Conservation (phyloP, 2,329 filamentous ascomycete genomes). For the Beauveria australis region DNA sequence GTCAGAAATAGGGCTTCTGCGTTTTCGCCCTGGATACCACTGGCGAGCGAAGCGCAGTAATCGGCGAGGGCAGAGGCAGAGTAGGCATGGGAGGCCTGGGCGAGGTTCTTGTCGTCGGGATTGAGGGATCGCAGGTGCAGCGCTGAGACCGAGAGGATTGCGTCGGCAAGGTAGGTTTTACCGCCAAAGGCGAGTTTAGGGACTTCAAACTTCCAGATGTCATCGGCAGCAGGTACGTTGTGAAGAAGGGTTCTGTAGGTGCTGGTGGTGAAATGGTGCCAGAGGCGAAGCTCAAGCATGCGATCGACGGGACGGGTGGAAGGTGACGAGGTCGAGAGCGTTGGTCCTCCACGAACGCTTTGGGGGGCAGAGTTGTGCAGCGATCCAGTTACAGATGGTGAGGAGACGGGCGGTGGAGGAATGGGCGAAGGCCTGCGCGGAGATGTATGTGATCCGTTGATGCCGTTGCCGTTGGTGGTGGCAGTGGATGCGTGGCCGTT, state of each 20-base stretch:
- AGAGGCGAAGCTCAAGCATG: slow-evolving; percentile 52
- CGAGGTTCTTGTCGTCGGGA: slow-evolving; percentile 51
- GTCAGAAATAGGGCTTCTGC: slow-evolving; percentile 57
- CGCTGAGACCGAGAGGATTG: slow-evolving; percentile 55
- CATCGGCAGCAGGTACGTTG: slow-evolving; percentile 40
- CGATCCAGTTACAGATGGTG: slow-evolving; percentile 15
- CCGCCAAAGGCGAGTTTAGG: slow-evolving; percentile 53
- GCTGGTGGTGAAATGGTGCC: slow-evolving; percentile 56
- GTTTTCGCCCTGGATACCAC: slow-evolving; percentile 49
- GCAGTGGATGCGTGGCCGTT: background rate
- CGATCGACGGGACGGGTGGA: slow-evolving; percentile 18
- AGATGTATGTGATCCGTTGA: background rate
- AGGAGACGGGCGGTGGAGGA: slow-evolving; percentile 10
- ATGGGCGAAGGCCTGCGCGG: slow-evolving; percentile 9
- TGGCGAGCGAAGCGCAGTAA: slow-evolving; percentile 48
- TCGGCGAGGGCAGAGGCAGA: slow-evolving; percentile 55
- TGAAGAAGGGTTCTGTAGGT: slow-evolving; percentile 53
- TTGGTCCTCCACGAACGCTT: slow-evolving; percentile 4
- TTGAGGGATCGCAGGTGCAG: slow-evolving; percentile 50
- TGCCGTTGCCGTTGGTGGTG: background rate
- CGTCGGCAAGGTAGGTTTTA: slow-evolving; percentile 52
- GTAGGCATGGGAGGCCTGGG: slow-evolving; percentile 56
- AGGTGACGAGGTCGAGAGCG: slow-evolving; percentile 12
- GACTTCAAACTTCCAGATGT: slow-evolving; percentile 52
- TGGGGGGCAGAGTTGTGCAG: slow-evolving; percentile 2